Evolutionary conservation across 441 rosid species (phyloP), one percentile per base, ranked within the genome.

Genomic region (Erodium moschatum): DNA sequence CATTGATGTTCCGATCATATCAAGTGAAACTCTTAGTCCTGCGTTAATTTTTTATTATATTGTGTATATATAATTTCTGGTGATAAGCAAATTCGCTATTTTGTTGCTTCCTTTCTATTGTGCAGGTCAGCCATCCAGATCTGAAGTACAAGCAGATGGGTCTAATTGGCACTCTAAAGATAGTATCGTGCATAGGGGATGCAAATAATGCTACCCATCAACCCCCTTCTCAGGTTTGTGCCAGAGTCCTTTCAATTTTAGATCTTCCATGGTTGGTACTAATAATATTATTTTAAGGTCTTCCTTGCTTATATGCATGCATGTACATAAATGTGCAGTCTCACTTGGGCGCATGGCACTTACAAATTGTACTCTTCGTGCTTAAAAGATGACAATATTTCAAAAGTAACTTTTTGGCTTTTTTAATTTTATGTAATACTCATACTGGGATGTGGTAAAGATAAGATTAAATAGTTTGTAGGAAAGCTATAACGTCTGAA

Each of bases 91-190:
- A 56, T 56, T 18, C 18, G 24, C 21, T 56, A 18, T 56, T 58
- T 58, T 18, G 21, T 58, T 58, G 24, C 63, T 9, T 18, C 4
- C 24, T 56, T 65, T 46, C 50, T n/a, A 31, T 67, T 58, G 69
- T 73, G 61, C 82, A 91, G 97, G 84, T 89, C 42, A 85, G 77
- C 80, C 96, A 91, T 81, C 81, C 87, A 16, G 90, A 87, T 70
- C 63, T 87, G 74, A 87, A 82, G 80, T 91, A 87, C 88, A 86
- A 85, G 84, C 89, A 76, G 85, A 91, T 91, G 92, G 97, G 97
- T 9, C 67, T 89, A 71, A 86, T 89, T 67, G 97, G 97, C 71
- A 84, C 81, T 67, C 78, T 89, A 69, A 85, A 85, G 81, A 83
- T 87, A 62, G 85, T 89, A 66, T 85, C 91, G 40, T 81, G 85